Evolutionary conservation across 208 protist species (phyloP).

Genomic region (Acanthamoeba castellanii): DNA sequence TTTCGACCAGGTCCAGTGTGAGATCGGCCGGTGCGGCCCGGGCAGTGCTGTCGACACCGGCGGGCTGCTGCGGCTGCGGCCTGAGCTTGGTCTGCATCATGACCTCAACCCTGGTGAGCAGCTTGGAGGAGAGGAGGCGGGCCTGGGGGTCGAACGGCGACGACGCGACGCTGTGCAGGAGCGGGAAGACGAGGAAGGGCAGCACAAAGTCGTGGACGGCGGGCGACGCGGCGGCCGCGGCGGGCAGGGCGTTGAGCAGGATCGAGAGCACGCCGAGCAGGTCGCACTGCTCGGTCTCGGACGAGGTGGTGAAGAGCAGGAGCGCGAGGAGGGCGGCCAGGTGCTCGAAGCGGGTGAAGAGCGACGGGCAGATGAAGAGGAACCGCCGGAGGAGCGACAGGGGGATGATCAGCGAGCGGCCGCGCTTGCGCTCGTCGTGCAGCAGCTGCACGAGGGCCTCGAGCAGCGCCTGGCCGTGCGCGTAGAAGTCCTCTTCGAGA

Average conservation of each 20-base stretch:
- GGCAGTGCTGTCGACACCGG: background rate
- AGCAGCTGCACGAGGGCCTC: conserved; percentile 3
- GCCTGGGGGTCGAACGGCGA: conserved; percentile 30
- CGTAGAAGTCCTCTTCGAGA: background rate
- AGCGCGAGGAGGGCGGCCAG: conserved; percentile 8
- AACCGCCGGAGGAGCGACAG: conserved; percentile 27
- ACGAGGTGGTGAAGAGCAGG: conserved; percentile 29
- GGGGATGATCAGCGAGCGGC: background rate
- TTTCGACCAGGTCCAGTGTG: background rate
- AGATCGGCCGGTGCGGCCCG: background rate
- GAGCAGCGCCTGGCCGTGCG: background rate
- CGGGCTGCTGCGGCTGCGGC: background rate
- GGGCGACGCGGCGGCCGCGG: background rate
- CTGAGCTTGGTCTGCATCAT: background rate
- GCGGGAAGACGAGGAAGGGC: conserved; percentile 31
- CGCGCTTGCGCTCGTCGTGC: background rate
- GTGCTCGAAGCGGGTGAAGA: conserved; percentile 19
- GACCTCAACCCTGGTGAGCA: conserved; percentile 9
- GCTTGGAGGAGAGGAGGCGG: conserved; percentile 19
- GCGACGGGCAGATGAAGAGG: conserved; percentile 11
- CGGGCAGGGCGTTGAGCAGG: conserved; percentile 29
- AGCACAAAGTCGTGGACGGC: conserved; percentile 54
- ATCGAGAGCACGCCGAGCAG: conserved; percentile 35
- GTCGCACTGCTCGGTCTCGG: conserved; percentile 29
- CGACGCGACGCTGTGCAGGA: conserved; percentile 53